Base-by-base conservation (phyloP, 129 eudicot genomes). In the Flaveria linearis region DNA sequence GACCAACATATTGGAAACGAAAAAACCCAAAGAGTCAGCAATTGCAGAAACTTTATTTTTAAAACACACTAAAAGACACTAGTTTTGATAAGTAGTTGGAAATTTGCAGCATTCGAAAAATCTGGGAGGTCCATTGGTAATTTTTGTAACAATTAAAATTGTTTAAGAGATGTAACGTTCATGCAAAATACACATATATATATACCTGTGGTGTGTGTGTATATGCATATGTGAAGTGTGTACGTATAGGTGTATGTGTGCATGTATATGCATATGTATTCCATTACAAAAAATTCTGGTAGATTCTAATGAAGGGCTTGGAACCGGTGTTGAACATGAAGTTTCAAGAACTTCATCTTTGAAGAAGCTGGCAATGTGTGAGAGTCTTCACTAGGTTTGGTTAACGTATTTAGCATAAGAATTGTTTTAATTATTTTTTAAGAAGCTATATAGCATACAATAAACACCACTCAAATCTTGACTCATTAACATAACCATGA, bases 281-380 rank as follows among this genome's bases (percentile, higher is more conserved):
- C n/a, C 41, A 60, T 60, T 26, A 30, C 36, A 30, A 12, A 11
- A 60, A 14, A 5, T 41, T 22, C 9, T 61, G 1, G 42, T 61
- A 61, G 2, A 30, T 62, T 9, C 67, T 61, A 61, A 61, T 61
- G 13, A 25, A 61, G 67, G 42, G 7, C 15, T 43, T 62, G 36
- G 36, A 30, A 30, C 36, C 12, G 12, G 20, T 1, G 20, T 62
- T 30, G 12, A 62, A 28, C 20, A 26, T 62, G 22, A 62, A 62
- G 68, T 45, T 41, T 18, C 39, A 11, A 42, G 10, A 22, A 46
- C 55, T 72, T 72, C 30, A 28, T 53, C 65, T 72, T 52, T 55
- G 11, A 76, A 76, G 33, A 76, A 36, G 73, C 42, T 68, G 73
- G 55, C 73, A 64, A 33, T 33, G 51, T 63, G 72, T 45, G 64